These are phyloP conservation scores for Cercospora zeae-maydis DNA, from an alignment of 2,329 filamentous ascomycete species.

Conservation along the genomic window DNA sequence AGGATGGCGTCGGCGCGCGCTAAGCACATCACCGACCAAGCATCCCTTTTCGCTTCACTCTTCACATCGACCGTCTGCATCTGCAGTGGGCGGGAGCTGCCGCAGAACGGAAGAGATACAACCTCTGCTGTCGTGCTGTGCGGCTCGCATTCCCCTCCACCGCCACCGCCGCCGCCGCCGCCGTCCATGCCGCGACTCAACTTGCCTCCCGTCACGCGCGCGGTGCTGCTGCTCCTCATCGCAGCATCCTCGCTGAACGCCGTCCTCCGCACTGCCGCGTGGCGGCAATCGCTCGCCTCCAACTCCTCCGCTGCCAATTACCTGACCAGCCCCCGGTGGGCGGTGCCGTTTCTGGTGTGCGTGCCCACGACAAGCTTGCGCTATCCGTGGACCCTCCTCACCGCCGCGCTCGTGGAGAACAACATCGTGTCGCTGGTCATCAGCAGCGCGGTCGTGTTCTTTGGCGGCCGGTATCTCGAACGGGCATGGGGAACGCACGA, in stretches of 20 bases:
- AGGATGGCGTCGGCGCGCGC: background rate
- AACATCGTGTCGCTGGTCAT: slow-evolving; percentile 84
- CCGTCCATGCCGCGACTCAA: slow-evolving; percentile 62
- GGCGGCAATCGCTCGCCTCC: slow-evolving; percentile 41
- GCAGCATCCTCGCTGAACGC: slow-evolving; percentile 79
- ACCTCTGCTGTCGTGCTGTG: background rate
- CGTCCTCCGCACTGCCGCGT: slow-evolving; percentile 69
- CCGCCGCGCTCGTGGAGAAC: slow-evolving; percentile 83
- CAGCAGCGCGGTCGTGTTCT: slow-evolving; percentile 74
- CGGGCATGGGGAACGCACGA: slow-evolving; percentile 90
- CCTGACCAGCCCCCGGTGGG: slow-evolving; percentile 32
- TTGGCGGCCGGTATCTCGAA: slow-evolving; percentile 92
- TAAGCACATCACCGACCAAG: background rate
- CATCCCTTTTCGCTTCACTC: background rate
- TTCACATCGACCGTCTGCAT: background rate
- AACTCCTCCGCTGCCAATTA: slow-evolving; percentile 33
- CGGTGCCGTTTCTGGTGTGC: slow-evolving; percentile 75
- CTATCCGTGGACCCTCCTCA: slow-evolving; percentile 90
- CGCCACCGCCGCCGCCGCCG: too few species aligned
- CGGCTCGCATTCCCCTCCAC: background rate
- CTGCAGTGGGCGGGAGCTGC: background rate
- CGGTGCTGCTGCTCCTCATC: slow-evolving; percentile 69
- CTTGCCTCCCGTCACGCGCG: slow-evolving; percentile 85
- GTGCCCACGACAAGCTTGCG: slow-evolving; percentile 77
- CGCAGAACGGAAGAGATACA: background rate